Evolutionary conservation across 2,329 filamentous ascomycete genomes (phyloP).

Genomic region (Aspergillus clavatus): DNA sequence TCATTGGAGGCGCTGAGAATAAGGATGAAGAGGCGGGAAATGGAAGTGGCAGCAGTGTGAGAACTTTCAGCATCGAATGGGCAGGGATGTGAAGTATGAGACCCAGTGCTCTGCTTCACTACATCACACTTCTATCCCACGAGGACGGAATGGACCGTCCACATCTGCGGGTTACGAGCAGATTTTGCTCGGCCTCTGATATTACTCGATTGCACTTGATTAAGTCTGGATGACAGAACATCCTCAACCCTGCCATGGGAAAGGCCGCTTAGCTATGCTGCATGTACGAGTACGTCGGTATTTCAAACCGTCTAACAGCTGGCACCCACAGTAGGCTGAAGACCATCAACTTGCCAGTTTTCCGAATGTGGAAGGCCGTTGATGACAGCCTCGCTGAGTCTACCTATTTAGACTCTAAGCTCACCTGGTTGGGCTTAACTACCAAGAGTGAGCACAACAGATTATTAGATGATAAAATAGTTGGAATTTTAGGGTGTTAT

Average conservation of each 20-base stretch:
- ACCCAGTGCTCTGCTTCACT: not conserved
- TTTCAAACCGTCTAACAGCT: not conserved
- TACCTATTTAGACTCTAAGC: too few species aligned
- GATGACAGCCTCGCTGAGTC: too few species aligned
- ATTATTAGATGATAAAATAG: not conserved
- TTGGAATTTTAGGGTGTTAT: too few species aligned
- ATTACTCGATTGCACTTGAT: not conserved
- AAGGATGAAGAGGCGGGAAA: constrained; percentile 35
- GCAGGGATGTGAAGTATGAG: constrained; percentile 69
- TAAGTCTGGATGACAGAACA: not conserved
- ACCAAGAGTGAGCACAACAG: not conserved
- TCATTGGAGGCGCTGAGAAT: constrained; percentile 67
- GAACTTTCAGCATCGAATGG: constrained; percentile 87
- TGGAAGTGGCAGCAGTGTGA: constrained; percentile 41
- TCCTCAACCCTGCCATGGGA: not conserved
- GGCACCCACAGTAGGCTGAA: not conserved
- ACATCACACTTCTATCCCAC: not conserved
- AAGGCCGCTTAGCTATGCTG: not conserved
- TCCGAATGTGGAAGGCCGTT: too few species aligned
- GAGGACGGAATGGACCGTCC: not conserved
- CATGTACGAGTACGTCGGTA: not conserved
- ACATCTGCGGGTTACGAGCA: not conserved
- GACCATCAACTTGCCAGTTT: not conserved
- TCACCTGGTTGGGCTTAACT: too few species aligned
- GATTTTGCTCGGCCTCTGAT: not conserved